Evolutionary conservation across 495 filamentous ascomycete species (phyloP).

Genomic region (Hypoxylon lienhwacheense): DNA sequence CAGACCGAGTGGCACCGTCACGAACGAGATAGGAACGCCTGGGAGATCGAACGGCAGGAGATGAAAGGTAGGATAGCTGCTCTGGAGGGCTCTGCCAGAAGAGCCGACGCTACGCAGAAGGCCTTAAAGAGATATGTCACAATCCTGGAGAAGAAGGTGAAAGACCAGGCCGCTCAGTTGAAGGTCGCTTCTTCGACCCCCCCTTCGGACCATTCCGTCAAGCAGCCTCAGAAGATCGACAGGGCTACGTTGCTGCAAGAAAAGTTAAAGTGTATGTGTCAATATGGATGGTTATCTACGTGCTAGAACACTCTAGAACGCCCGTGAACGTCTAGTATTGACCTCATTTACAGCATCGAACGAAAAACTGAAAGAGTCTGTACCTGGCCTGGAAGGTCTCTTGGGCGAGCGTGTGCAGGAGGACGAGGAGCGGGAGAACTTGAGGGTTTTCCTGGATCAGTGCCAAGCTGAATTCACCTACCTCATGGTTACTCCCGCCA

Average conservation of each 20-base stretch:
- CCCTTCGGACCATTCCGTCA: constrained; percentile 40
- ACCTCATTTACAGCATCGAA: constrained; percentile 23
- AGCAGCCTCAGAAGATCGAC: constrained; percentile 47
- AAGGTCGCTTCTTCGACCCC: constrained; percentile 35
- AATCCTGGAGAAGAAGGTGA: constrained; percentile 87
- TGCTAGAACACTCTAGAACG: no score
- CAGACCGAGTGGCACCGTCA: constrained; percentile 99
- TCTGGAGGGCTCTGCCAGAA: constrained; percentile 84
- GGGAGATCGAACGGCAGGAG: constrained; percentile 98
- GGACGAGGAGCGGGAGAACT: constrained; percentile 59
- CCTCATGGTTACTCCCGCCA: constrained; percentile 63
- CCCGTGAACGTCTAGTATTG: constrained; percentile 1
- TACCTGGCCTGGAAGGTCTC: constrained; percentile 35
- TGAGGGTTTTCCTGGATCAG: constrained; percentile 64
- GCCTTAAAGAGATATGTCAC: constrained; percentile 84
- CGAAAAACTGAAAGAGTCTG: constrained; percentile 32
- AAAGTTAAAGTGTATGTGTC: constrained; percentile 47
- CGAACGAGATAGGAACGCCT: constrained; percentile 95
- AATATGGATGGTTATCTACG: background rate
- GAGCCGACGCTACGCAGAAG: constrained; percentile 82
- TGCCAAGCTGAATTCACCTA: constrained; percentile 67
- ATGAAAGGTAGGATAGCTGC: constrained; percentile 99
- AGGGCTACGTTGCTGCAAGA: constrained; percentile 50
- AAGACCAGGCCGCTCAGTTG: constrained; percentile 61
- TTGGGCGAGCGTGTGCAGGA: constrained; percentile 33